Percentiles rank a stretch among this genome's conserved stretches.
Evolutionary conservation across 148 eudicot genomes (phyloP).

Genomic region (Oxyria digyna): DNA sequence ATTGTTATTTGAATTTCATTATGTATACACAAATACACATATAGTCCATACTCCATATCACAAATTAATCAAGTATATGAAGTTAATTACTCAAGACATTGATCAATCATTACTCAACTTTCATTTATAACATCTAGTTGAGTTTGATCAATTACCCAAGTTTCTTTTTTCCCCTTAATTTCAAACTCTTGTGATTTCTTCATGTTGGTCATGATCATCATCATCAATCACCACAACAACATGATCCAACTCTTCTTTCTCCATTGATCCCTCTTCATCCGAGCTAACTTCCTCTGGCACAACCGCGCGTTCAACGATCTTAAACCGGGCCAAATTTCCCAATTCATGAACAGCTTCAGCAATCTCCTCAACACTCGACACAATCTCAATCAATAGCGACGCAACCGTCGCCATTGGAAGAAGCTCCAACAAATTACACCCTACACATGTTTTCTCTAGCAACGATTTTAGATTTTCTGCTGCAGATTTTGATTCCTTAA

Average conservation of each 20-base stretch:
- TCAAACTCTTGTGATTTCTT: background rate
- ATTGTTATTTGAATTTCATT: background rate
- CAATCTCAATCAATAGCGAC: slow-evolving; percentile 1
- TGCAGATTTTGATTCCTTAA: slow-evolving; percentile 31
- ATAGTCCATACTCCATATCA: background rate
- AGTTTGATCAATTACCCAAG: background rate
- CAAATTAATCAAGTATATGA: slow-evolving; percentile 3
- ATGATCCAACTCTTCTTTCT: background rate
- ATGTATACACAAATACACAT: background rate
- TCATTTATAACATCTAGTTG: slow-evolving; percentile 3
- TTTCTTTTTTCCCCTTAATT: background rate
- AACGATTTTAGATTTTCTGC: slow-evolving; percentile 19
- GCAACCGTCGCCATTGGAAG: slow-evolving; percentile 4
- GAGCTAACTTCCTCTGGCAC: background rate
- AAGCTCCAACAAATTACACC: background rate
- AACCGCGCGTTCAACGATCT: background rate
- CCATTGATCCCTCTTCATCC: background rate
- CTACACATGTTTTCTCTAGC: slow-evolving; percentile 12
- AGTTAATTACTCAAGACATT: background rate
- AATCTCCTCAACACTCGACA: background rate
- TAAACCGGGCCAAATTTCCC: background rate
- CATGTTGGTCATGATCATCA: background rate
- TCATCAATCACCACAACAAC: background rate
- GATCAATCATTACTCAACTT: background rate
- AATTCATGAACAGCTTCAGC: background rate